Evolutionary conservation across 2,329 filamentous ascomycete genomes (phyloP).

Genomic region (Emergomyces africanus): DNA sequence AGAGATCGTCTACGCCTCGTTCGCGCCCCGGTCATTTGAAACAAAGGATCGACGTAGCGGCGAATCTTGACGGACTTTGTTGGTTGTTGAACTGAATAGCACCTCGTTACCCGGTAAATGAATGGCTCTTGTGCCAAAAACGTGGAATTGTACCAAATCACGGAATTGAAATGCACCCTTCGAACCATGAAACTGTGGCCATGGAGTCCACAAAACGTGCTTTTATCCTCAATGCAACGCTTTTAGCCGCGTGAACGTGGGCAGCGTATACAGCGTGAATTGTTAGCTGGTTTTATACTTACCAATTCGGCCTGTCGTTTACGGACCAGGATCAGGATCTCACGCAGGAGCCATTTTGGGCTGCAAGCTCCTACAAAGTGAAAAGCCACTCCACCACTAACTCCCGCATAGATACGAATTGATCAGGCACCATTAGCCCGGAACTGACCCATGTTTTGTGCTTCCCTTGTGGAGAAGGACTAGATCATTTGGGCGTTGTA

Average conservation of each 20-base stretch:
- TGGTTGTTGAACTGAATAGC: not conserved
- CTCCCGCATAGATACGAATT: not conserved
- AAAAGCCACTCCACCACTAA: not conserved
- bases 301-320: not conserved
- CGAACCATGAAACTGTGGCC: not conserved
- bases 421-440: not conserved
- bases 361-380: not conserved
- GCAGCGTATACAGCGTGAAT: not conserved
- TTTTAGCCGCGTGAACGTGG: not conserved
- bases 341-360: not conserved
- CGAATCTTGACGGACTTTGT: not conserved
- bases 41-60: constrained; percentile 1
- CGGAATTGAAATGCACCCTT: not conserved
- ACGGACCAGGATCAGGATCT: not conserved
- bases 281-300: not conserved
- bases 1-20: not conserved
- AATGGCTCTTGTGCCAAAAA: not conserved
- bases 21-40: not conserved
- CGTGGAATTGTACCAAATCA: not conserved
- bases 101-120: not conserved
- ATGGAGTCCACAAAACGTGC: constrained; percentile 1
- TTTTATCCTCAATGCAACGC: not conserved
- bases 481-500: not conserved
- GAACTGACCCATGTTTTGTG: not conserved
- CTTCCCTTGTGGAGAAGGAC: not conserved